Conservation (phyloP, 305 asterid genomes). For the Withania somnifera region DNA sequence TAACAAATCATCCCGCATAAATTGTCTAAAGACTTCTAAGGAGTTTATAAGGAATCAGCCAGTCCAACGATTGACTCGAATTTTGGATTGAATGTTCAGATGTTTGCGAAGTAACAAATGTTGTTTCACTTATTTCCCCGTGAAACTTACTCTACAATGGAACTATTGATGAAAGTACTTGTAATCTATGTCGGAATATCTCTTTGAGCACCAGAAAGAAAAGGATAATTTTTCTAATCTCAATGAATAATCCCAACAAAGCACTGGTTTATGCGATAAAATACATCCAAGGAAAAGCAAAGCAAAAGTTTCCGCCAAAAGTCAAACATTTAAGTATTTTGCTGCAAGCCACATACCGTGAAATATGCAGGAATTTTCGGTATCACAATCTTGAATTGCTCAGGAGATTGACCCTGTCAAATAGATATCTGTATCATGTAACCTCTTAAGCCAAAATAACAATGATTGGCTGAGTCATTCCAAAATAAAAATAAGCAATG, state of each 20-base stretch:
- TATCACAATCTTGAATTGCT: conserved; percentile 68
- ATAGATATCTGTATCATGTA: conserved; percentile 8
- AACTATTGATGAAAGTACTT: background rate
- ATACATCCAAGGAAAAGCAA: background rate
- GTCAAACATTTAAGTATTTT: background rate
- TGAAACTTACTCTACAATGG: background rate
- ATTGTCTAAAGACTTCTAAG: background rate
- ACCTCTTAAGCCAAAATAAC: background rate
- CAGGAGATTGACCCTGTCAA: conserved; percentile 64
- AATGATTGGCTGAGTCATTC: background rate
- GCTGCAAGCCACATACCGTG: conserved; percentile 40
- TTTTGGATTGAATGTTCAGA: background rate
- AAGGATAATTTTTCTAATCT: background rate
- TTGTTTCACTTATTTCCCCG: background rate
- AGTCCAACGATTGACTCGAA: background rate
- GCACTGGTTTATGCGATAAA: background rate
- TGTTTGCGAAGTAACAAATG: background rate
- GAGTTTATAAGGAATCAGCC: background rate
- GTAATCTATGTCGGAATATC: background rate
- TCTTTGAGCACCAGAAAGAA: background rate
- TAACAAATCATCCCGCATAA: background rate
- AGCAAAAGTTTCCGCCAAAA: background rate
- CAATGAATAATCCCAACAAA: background rate
- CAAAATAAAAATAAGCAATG: background rate
- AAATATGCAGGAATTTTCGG: conserved; percentile 90